phyloP scores from a whole-genome alignment of 768 basidiomycete genomes.

The Hemileccinum rubropunctum region DNA sequence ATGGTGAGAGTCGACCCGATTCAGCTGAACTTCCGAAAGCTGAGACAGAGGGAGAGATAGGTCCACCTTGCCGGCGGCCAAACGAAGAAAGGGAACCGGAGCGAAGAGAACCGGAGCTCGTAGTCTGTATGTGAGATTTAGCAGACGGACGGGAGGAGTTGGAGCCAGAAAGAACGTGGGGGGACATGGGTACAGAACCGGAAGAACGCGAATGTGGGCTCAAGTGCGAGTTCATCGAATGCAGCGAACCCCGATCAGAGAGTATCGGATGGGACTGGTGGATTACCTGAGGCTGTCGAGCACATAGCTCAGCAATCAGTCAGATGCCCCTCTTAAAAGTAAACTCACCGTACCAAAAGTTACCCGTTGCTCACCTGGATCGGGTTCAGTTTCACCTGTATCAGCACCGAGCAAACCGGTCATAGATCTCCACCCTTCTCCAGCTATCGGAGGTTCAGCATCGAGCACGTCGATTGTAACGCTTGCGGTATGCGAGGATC shows the following conservation, averaged over 20 bases:
- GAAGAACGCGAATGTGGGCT: constrained; percentile 46
- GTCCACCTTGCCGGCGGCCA: constrained; percentile 37
- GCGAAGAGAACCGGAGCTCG: constrained; percentile 40
- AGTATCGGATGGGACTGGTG: constrained; percentile 38
- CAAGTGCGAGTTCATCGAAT: constrained; percentile 59
- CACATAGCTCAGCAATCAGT: constrained; percentile 15
- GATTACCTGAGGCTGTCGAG: constrained; percentile 41
- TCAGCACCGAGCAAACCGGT: constrained; percentile 26
- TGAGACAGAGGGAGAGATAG: constrained; percentile 49
- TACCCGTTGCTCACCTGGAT: constrained; percentile 39
- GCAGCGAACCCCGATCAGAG: constrained; percentile 66
- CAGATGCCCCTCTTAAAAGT: not conserved
- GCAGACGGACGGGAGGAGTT: constrained; percentile 53
- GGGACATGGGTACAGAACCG: constrained; percentile 52
- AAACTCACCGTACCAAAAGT: constrained; percentile 64
- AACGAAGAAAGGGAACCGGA: constrained; percentile 56
- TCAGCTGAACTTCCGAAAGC: constrained; percentile 41
- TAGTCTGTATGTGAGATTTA: constrained; percentile 36
- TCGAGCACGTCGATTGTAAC: constrained; percentile 62
- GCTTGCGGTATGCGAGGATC: constrained; percentile 29
- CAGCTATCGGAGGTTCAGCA: constrained; percentile 63
- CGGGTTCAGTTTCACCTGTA: constrained; percentile 15
- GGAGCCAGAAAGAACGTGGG: constrained; percentile 47
- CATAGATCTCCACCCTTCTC: constrained; percentile 59
- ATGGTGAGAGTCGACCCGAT: constrained; percentile 19